Conservation (phyloP, 1,139 yeast species). For the Debaryomyces coudertii region DNA sequence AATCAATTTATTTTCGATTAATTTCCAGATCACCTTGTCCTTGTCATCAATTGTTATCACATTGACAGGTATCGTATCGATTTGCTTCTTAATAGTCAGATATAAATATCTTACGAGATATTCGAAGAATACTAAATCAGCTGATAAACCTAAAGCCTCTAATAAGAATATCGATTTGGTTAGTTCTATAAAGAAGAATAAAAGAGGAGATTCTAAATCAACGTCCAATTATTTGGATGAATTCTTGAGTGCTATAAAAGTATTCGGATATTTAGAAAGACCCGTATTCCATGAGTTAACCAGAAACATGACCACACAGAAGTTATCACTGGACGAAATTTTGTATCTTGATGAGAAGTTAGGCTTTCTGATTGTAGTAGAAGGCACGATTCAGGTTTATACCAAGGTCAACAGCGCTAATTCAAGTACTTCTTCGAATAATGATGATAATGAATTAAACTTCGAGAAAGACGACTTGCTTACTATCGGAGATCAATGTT, state of each 20-base stretch:
- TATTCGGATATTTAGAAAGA: constrained; percentile 89
- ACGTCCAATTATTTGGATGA: constrained; percentile 71
- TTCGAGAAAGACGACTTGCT: constrained; percentile 46
- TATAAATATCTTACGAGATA: constrained; percentile 44
- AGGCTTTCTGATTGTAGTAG: constrained; percentile 94
- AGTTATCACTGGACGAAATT: constrained; percentile 75
- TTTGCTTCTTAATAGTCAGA: constrained; percentile 37
- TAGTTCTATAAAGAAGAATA: constrained; percentile 35
- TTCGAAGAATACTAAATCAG: constrained; percentile 30
- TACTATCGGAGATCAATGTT: constrained; percentile 54
- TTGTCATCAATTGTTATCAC: constrained; percentile 35
- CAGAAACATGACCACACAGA: constrained; percentile 88
- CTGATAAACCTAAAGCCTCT: constrained; percentile 14
- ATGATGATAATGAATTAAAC: constrained; percentile 27
- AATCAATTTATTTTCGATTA: constrained; percentile 30
- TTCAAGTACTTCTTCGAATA: constrained; percentile 12
- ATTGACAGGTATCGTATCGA: constrained; percentile 21
- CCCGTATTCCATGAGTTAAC: constrained; percentile 93
- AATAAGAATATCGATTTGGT: constrained; percentile 25
- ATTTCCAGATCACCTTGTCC: constrained; percentile 38
- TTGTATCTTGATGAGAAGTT: constrained; percentile 70
- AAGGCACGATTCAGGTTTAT: constrained; percentile 83
- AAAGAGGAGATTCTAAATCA: constrained; percentile 25
- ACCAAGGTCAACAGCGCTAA: constrained; percentile 49
- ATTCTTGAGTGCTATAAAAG: constrained; percentile 85